phyloP scores from a whole-genome alignment of 2,329 filamentous ascomycete genomes.

The Pseudonectria foliicola region DNA sequence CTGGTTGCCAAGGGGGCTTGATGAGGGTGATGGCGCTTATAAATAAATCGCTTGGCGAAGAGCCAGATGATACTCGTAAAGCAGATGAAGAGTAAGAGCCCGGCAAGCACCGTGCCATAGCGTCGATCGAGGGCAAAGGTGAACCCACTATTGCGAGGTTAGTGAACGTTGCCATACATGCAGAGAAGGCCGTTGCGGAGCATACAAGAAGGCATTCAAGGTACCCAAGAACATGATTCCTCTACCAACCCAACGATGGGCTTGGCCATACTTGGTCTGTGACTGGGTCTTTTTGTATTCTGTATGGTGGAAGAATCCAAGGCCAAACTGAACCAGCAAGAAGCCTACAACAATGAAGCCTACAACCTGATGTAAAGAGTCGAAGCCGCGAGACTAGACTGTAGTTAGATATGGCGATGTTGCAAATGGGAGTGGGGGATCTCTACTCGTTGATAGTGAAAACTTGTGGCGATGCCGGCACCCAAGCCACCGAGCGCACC shows the following conservation, averaged over 20 bases:
- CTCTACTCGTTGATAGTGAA: conserved; percentile 49
- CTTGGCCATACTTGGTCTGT: conserved; percentile 42
- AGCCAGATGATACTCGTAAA: conserved; percentile 33
- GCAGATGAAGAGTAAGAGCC: conserved; percentile 36
- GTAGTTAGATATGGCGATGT: conserved; percentile 5
- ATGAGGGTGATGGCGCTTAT: conserved; percentile 14
- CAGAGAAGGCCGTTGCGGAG: conserved; percentile 1
- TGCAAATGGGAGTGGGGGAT: not conserved
- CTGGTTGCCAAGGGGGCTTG: conserved; percentile 7
- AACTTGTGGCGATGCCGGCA: conserved; percentile 46
- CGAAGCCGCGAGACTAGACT: conserved; percentile 43
- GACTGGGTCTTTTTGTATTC: conserved; percentile 43
- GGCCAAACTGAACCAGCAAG: conserved; percentile 43
- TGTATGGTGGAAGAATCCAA: conserved; percentile 51
- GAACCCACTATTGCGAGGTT: conserved; percentile 40
- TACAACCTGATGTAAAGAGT: conserved; percentile 50
- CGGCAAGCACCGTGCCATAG: conserved; percentile 41
- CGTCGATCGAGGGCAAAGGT: conserved; percentile 44
- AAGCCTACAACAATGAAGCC: conserved; percentile 47
- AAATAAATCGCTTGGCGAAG: conserved; percentile 22
- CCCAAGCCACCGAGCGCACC: conserved; percentile 43
- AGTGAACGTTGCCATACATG: conserved; percentile 4
- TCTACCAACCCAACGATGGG: conserved; percentile 53
- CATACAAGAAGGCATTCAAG: conserved; percentile 51
- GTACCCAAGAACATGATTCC: conserved; percentile 45